These are phyloP conservation scores for Didymella keratinophila DNA, from an alignment of 2,329 filamentous ascomycete genomes.

Conservation along the genomic window DNA sequence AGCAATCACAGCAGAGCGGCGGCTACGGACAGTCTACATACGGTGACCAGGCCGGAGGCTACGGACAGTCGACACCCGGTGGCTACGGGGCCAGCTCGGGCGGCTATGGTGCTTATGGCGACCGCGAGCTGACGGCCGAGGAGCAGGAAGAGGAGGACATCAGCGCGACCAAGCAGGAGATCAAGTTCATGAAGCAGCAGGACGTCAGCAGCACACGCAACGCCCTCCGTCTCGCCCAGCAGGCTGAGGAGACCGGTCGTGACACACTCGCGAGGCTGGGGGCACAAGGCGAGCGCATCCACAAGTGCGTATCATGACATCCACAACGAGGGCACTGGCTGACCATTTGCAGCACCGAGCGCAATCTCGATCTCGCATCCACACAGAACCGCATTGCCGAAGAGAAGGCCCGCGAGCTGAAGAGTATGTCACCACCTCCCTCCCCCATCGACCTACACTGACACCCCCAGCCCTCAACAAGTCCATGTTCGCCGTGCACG, in stretches of 20 bases:
- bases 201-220: conserved; percentile 77
- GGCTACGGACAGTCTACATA: conserved; percentile 37
- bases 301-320: conserved; percentile 29
- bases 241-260: conserved; percentile 74
- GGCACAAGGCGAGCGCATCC: conserved; percentile 49
- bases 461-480: conserved; percentile 67
- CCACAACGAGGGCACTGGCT: conserved; percentile 5
- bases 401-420: conserved; percentile 82
- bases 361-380: conserved; percentile 80
- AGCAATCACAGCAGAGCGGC: conserved; percentile 43
- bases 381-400: conserved; percentile 80
- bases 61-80: conserved; percentile 31
- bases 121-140: conserved; percentile 83
- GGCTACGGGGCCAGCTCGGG: conserved; percentile 34
- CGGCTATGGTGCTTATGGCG: conserved; percentile 64
- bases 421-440: conserved; percentile 55
- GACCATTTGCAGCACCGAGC: conserved; percentile 61
- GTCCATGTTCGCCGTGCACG: conserved; percentile 89
- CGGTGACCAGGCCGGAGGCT: conserved; percentile 28
- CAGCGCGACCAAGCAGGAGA: conserved; percentile 75
- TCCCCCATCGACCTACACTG: background rate
- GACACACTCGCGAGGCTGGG: conserved; percentile 42
- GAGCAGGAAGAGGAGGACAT: conserved; percentile 76
- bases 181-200: conserved; percentile 74
- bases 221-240: conserved; percentile 66